A percentile compares a stretch with the other conserved stretches of the same genome.
Evolutionary conservation across 2,329 filamentous ascomycete genomes (phyloP).

Genomic region (Microcyclospora pomicola): DNA sequence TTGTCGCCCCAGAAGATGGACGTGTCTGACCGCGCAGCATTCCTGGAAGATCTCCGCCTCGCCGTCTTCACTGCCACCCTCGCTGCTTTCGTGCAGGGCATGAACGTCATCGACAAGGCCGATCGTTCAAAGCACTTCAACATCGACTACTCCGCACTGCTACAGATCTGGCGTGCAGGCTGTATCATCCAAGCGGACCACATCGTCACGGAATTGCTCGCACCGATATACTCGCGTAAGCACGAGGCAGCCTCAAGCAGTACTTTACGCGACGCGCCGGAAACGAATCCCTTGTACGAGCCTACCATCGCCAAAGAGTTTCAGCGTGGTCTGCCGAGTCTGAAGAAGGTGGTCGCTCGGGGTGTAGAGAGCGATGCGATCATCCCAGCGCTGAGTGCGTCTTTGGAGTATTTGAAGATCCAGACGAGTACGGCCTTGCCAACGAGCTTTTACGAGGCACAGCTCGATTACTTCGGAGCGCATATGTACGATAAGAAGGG

Average conservation of each 20-base stretch:
- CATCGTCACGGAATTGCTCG: slow-evolving; percentile 44
- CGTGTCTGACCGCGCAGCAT: slow-evolving; percentile 23
- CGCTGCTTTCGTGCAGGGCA: slow-evolving; percentile 49
- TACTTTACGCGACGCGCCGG: slow-evolving; percentile 8
- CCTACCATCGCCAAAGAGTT: slow-evolving; percentile 41
- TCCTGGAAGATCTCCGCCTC: slow-evolving; percentile 45
- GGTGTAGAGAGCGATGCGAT: slow-evolving; percentile 44
- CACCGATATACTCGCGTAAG: slow-evolving; percentile 27
- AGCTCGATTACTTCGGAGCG: slow-evolving; percentile 57
- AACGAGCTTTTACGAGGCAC: slow-evolving; percentile 55
- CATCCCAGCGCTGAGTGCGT: slow-evolving; percentile 46
- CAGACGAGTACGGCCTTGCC: slow-evolving; percentile 45
- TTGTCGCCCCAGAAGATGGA: slow-evolving; percentile 25
- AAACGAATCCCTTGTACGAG: slow-evolving; percentile 34
- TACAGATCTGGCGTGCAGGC: slow-evolving; percentile 53
- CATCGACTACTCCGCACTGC: slow-evolving; percentile 37
- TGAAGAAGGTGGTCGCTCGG: slow-evolving; percentile 44
- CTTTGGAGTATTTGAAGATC: slow-evolving; percentile 55
- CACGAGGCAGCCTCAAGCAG: slow-evolving; percentile 11
- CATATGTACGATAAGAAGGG: slow-evolving; percentile 50
- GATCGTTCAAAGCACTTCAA: slow-evolving; percentile 47
- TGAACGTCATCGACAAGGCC: slow-evolving; percentile 48
- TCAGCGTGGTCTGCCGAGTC: slow-evolving; percentile 32
- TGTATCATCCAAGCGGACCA: slow-evolving; percentile 58
- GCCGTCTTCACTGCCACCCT: slow-evolving; percentile 51